phyloP scores from a whole-genome alignment of 2,329 filamentous ascomycete species.

The Cercospora sp. region DNA sequence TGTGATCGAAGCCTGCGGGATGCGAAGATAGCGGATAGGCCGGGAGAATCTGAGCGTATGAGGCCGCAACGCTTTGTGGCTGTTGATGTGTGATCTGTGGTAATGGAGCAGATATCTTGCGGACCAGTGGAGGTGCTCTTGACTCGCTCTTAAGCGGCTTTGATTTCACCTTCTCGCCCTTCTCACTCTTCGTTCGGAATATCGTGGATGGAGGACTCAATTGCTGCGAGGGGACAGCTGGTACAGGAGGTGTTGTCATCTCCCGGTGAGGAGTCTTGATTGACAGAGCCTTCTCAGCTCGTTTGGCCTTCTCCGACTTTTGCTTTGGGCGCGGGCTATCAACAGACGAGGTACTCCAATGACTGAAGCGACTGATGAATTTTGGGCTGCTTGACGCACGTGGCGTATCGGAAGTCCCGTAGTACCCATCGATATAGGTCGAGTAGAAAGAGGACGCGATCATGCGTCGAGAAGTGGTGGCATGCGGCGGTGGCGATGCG shows the following conservation, averaged over 20 bases:
- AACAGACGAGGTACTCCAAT: slow-evolving; percentile 4
- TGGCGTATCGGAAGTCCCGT: slow-evolving; percentile 5
- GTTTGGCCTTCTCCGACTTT: neutral
- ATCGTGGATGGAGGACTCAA: neutral
- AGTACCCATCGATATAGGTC: slow-evolving; percentile 5
- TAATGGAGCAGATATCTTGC: neutral
- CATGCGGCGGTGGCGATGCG: neutral
- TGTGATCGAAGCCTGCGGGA: neutral
- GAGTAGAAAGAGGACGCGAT: slow-evolving; percentile 10
- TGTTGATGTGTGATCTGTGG: neutral
- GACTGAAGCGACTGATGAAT: slow-evolving; percentile 21
- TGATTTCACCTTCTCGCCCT: neutral
- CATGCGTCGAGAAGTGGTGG: neutral
- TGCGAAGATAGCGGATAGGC: neutral
- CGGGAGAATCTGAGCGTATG: neutral
- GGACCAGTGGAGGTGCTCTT: neutral
- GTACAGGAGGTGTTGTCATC: neutral
- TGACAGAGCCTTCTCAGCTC: neutral
- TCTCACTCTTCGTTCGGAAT: neutral
- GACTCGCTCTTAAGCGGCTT: neutral
- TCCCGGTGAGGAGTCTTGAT: neutral
- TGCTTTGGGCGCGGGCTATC: neutral
- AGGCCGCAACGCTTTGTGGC: neutral
- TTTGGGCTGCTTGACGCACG: slow-evolving; percentile 7
- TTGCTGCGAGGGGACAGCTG: neutral